A percentile compares a stretch with the other conserved stretches of the same genome.
phyloP scores from a whole-genome alignment of 108 stramenopile species.

The Nannochloropsis gaditana region DNA sequence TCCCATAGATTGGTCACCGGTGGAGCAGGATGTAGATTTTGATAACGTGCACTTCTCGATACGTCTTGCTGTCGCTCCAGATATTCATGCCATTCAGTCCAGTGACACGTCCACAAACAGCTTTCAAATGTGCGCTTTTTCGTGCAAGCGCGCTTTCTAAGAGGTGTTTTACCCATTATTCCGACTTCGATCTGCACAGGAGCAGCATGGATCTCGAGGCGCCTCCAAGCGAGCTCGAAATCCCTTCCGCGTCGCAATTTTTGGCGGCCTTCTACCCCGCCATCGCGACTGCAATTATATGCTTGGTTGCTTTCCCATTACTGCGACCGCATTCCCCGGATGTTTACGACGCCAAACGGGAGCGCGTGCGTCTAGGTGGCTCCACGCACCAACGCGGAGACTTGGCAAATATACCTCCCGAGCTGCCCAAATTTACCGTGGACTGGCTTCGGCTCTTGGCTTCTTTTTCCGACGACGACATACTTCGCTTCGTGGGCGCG shows the following conservation, averaged over 20 bases:
- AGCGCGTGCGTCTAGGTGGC: not conserved
- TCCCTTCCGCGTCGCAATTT: not conserved
- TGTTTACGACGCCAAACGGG: slow-evolving; percentile 17
- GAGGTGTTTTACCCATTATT: too few relatives aligned
- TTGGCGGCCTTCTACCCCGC: slow-evolving; percentile 16
- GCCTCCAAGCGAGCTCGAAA: not conserved
- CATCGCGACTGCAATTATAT: not conserved
- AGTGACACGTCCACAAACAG: not conserved
- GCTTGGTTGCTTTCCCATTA: not conserved
- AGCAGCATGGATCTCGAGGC: not conserved
- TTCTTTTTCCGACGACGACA: not conserved
- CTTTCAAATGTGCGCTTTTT: not conserved
- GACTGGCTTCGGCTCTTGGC: not conserved
- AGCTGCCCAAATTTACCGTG: not conserved
- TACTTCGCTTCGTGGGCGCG: not conserved
- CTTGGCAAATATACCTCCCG: not conserved
- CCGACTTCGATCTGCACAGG: too few relatives aligned
- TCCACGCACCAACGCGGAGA: slow-evolving; percentile 16
- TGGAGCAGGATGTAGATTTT: too few relatives aligned
- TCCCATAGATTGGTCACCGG: too few relatives aligned
- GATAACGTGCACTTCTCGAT: too few relatives aligned
- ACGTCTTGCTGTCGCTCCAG: too few relatives aligned
- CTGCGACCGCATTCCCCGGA: not conserved
- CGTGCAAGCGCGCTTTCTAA: too few relatives aligned
- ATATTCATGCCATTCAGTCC: too few relatives aligned